Evolutionary conservation across 768 basidiomycete genomes (phyloP).

Genomic region (Butyriboletus loyo): DNA sequence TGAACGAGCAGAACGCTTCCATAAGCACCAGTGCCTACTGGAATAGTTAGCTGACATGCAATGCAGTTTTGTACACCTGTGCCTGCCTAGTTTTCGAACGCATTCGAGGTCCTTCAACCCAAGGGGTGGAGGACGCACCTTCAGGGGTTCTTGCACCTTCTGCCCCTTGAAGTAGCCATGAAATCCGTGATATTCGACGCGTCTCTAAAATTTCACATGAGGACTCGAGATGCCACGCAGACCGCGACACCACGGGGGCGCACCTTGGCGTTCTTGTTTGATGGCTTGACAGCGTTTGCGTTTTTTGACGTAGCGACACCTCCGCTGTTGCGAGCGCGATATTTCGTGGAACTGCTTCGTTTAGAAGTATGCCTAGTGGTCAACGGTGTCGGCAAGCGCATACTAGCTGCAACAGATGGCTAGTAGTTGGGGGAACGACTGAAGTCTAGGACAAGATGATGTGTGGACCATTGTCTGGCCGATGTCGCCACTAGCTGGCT

Average conservation of each 20-base stretch:
- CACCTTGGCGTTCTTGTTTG: constrained; percentile 3
- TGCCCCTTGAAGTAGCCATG: constrained; percentile 10
- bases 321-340: constrained; percentile 11
- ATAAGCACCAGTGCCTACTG: constrained; percentile 40
- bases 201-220: constrained; percentile 14
- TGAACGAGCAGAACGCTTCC: constrained; percentile 43
- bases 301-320: constrained; percentile 2
- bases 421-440: neutral
- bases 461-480: neutral
- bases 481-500: no score
- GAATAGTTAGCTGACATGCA: constrained; percentile 1
- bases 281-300: constrained; percentile 3
- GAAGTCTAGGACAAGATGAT: neutral
- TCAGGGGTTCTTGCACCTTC: constrained; percentile 25
- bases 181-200: constrained; percentile 8
- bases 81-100: constrained; percentile 38
- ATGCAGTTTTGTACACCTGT: neutral
- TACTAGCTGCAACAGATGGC: neutral
- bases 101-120: constrained; percentile 41
- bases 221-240: neutral
- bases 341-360: constrained; percentile 8
- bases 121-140: constrained; percentile 38
- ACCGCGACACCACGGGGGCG: neutral
- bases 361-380: constrained; percentile 3
- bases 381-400: constrained; percentile 18